Evolutionary conservation across 2,329 filamentous ascomycete genomes (phyloP).

Genomic region (Phialophora tarda): DNA sequence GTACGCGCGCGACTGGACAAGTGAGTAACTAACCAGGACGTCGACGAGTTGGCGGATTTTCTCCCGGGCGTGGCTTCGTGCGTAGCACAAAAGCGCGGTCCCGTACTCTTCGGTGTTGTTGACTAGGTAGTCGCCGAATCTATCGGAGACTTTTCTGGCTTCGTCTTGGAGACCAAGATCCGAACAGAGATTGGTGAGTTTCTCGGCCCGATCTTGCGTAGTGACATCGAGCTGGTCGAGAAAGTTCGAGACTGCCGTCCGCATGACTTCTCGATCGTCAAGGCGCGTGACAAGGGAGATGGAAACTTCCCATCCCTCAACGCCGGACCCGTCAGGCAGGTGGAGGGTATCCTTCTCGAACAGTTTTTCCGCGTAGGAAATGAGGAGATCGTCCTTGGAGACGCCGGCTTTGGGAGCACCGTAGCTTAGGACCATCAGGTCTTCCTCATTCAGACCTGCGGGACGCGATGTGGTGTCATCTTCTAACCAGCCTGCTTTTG

Average conservation of each 20-base stretch:
- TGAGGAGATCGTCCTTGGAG: conserved; percentile 78
- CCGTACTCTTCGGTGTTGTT: conserved; percentile 78
- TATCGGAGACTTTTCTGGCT: conserved; percentile 81
- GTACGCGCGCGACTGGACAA: conserved; percentile 82
- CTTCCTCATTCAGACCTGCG: conserved; percentile 77
- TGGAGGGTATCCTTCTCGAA: conserved; percentile 45
- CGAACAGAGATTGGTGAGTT: conserved; percentile 77
- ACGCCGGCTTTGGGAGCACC: conserved; percentile 66
- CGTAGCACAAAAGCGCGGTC: conserved; percentile 87
- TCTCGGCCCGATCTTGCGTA: conserved; percentile 75
- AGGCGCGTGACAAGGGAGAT: conserved; percentile 82
- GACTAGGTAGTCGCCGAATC: conserved; percentile 79
- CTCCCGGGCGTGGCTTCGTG: conserved; percentile 75
- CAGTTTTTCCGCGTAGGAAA: conserved; percentile 74
- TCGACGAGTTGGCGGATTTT: conserved; percentile 87
- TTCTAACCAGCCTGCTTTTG: conserved; percentile 82
- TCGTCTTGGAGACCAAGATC: conserved; percentile 78
- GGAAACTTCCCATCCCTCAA: conserved; percentile 87
- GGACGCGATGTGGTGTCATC: conserved; percentile 36
- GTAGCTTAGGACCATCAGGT: conserved; percentile 81
- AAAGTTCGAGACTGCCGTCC: conserved; percentile 74
- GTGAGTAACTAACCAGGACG: conserved; percentile 82
- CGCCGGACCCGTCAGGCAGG: conserved; percentile 46
- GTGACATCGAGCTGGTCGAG: conserved; percentile 74
- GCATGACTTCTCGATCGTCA: conserved; percentile 72